Conservation (phyloP, 345 rosid genomes). For the Eucalyptus camaldulensis region DNA sequence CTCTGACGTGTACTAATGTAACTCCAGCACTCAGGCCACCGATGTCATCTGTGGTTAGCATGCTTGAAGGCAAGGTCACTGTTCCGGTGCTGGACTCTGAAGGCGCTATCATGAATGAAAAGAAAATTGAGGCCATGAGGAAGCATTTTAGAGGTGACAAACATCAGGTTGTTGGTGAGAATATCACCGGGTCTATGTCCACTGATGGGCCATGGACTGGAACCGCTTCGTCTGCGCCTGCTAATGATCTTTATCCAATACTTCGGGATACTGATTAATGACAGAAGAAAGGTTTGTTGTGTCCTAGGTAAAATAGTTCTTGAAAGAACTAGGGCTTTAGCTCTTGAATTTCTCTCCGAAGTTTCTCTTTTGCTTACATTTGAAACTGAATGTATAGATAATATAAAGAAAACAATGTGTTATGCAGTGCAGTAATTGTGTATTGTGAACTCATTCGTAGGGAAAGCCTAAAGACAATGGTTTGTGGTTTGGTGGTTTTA, state of each 20-base stretch:
- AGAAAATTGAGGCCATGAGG: not conserved
- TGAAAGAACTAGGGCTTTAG: not conserved
- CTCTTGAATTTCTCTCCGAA: not conserved
- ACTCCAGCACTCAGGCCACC: not conserved
- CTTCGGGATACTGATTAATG: not conserved
- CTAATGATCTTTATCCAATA: not conserved
- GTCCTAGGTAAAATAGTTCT: not conserved
- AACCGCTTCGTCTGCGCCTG: not conserved
- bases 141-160: not conserved
- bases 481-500: not conserved
- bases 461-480: not conserved
- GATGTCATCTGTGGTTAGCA: not conserved
- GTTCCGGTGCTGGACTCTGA: not conserved
- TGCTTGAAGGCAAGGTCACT: constrained; percentile 14
- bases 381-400: not conserved
- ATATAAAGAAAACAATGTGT: not conserved
- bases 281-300: not conserved
- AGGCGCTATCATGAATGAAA: not conserved
- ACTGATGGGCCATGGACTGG: not conserved
- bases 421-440: not conserved
- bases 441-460: not conserved
- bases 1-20: not conserved
- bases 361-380: not conserved
- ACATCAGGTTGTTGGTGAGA: not conserved
- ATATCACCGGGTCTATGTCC: not conserved